A percentile compares a stretch with the other conserved stretches of the same genome.
Conservation (phyloP, 1,284 basidiomycete genomes). For the Somion occarium region DNA sequence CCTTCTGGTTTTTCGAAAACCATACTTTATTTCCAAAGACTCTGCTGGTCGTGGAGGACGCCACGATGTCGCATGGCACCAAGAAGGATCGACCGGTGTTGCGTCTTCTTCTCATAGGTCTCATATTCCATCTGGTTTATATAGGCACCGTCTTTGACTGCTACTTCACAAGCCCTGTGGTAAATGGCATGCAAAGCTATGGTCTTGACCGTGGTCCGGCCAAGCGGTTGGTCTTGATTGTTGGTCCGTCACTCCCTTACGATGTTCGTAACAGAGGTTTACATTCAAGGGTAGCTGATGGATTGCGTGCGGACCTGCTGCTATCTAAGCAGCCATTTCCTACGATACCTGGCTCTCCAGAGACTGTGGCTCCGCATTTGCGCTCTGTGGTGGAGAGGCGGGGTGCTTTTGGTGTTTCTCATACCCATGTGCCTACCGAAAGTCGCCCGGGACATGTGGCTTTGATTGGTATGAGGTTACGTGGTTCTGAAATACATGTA, state of each 20-base stretch:
- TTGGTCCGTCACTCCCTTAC: conserved; percentile 46
- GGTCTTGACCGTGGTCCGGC: conserved; percentile 45
- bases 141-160: conserved; percentile 83
- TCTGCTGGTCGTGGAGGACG: too few relatives aligned
- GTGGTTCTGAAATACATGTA: not conserved
- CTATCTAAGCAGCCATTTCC: conserved; percentile 64
- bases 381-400: conserved; percentile 59
- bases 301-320: conserved; percentile 79
- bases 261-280: conserved; percentile 3
- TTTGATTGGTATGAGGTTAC: conserved; percentile 59
- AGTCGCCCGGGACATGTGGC: conserved; percentile 88
- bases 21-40: too few relatives aligned
- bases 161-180: conserved; percentile 82
- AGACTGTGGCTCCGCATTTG: conserved; percentile 75
- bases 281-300: conserved; percentile 52
- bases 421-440: conserved; percentile 87
- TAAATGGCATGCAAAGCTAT: conserved; percentile 65
- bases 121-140: conserved; percentile 73
- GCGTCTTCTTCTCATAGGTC: conserved; percentile 54
- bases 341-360: conserved; percentile 44
- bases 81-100: conserved; percentile 1
- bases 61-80: too few relatives aligned
- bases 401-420: conserved; percentile 82
- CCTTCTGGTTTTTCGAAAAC: too few relatives aligned
- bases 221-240: conserved; percentile 75